Evolutionary conservation across 768 basidiomycete genomes (phyloP).

Genomic region (Mycena galericulata): DNA sequence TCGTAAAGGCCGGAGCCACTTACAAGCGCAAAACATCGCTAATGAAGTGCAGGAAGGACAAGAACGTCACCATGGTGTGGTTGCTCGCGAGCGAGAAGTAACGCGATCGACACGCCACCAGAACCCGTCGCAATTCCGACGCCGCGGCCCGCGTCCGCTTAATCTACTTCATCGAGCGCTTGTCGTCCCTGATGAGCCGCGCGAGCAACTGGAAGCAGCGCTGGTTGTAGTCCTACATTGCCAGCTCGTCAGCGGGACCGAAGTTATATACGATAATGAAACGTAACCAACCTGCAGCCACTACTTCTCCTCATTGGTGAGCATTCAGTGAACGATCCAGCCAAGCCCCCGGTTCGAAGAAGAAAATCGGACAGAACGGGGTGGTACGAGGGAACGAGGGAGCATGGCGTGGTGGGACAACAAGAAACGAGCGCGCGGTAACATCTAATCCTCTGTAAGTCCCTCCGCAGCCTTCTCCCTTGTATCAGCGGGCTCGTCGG

Average conservation of each 20-base stretch:
- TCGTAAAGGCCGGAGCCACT: no score
- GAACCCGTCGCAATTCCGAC: conserved; percentile 79
- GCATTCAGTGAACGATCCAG: conserved; percentile 51
- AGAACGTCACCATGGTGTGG: no score
- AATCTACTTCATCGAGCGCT: conserved; percentile 85
- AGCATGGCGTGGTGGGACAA: conserved; percentile 42
- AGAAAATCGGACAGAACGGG: no score
- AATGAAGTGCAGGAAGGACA: no score
- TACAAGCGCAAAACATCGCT: no score
- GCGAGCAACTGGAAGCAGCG: conserved; percentile 73
- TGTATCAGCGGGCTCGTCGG: conserved; percentile 76
- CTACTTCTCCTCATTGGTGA: conserved; percentile 85
- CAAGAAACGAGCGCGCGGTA: conserved; percentile 33
- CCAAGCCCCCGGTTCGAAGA: conserved; percentile 24
- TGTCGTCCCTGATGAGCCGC: conserved; percentile 79
- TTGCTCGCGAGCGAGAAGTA: no score
- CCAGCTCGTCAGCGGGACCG: background rate
- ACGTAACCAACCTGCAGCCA: conserved; percentile 88
- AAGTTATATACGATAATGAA: conserved; percentile 18
- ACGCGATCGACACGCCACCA: conserved; percentile 80
- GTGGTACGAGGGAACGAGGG: conserved; percentile 32
- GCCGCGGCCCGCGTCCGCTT: conserved; percentile 80
- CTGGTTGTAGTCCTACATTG: conserved; percentile 81
- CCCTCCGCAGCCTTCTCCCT: conserved; percentile 77
- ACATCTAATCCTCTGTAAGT: conserved; percentile 73